These are phyloP conservation scores for Furcasterigmium sp. DNA, from an alignment of 2,329 filamentous ascomycete species.

Conservation along the genomic window DNA sequence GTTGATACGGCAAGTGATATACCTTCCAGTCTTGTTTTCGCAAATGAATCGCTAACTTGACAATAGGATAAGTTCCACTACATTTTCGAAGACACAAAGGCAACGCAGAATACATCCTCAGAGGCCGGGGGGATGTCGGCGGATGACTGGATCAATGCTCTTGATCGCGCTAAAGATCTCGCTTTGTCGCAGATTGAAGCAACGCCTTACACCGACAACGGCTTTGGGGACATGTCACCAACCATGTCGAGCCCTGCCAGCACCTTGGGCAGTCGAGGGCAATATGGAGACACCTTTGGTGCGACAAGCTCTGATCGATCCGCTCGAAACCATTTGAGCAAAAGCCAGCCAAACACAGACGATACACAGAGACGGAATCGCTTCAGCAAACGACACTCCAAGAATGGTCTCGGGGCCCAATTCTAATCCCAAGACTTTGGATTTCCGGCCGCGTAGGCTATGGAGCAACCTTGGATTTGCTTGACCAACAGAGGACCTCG, in stretches of 20 bases:
- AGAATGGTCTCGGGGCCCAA: slow-evolving; percentile 85
- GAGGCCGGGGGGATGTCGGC: slow-evolving; percentile 64
- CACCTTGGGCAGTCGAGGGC: slow-evolving; percentile 58
- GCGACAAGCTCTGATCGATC: slow-evolving; percentile 39
- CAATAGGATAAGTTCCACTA: slow-evolving; percentile 53
- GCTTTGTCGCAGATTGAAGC: slow-evolving; percentile 69
- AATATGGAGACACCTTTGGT: slow-evolving; percentile 45
- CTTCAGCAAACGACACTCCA: slow-evolving; percentile 91
- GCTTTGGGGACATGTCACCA: slow-evolving; percentile 64
- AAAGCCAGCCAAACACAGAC: slow-evolving; percentile 51
- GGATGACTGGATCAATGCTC: slow-evolving; percentile 86
- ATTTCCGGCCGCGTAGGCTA: too few relatives aligned
- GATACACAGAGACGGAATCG: slow-evolving; percentile 53
- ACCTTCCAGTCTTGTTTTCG: slow-evolving; percentile 3
- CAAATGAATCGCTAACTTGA: background rate
- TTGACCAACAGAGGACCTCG: too few relatives aligned
- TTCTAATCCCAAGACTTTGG: too few relatives aligned
- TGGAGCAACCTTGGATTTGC: too few relatives aligned
- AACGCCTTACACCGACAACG: slow-evolving; percentile 62
- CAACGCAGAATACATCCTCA: slow-evolving; percentile 44
- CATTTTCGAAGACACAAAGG: slow-evolving; percentile 89
- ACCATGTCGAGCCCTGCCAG: slow-evolving; percentile 71
- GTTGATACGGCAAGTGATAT: slow-evolving; percentile 80
- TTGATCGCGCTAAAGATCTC: slow-evolving; percentile 82
- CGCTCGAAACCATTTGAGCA: slow-evolving; percentile 53